Conservation (phyloP, 169 alveolate genomes). For the Cryptosporidium canis region DNA sequence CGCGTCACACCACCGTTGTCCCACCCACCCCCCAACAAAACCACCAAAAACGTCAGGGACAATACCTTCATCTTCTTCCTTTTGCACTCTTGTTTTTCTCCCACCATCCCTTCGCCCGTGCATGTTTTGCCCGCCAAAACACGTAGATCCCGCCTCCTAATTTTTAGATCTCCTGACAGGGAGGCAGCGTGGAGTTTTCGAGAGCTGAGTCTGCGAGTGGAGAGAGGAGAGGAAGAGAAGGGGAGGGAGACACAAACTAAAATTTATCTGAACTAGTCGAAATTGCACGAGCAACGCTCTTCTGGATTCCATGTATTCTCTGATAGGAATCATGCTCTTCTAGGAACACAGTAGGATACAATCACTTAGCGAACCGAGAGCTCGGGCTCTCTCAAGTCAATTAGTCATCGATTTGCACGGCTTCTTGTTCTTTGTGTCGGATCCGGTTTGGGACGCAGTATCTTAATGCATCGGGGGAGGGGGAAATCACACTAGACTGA, state of each 20-base stretch:
- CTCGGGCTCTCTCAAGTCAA: too few relatives aligned
- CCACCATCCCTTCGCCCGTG: neutral
- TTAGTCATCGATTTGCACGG: too few relatives aligned
- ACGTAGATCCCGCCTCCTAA: neutral
- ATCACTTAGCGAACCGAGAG: too few relatives aligned
- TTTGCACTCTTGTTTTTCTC: neutral
- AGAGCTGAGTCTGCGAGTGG: neutral
- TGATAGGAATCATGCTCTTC: neutral
- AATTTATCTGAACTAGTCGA: neutral
- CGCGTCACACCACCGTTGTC: neutral
- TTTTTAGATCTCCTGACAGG: constrained; percentile 25
- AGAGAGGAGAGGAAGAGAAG: neutral
- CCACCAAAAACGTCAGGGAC: neutral
- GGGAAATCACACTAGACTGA: too few relatives aligned
- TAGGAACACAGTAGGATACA: neutral
- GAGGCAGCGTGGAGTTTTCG: neutral
- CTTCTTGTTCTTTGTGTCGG: neutral
- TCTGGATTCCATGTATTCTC: neutral
- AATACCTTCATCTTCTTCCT: constrained; percentile 1
- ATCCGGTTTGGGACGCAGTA: neutral
- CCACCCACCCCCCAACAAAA: constrained; percentile 2
- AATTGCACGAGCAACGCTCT: neutral
- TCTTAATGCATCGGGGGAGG: too few relatives aligned
- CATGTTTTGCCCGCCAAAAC: constrained; percentile 5
- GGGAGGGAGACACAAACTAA: neutral